Conservation (phyloP, 441 rosid genomes). For the Populus tomentosa region DNA sequence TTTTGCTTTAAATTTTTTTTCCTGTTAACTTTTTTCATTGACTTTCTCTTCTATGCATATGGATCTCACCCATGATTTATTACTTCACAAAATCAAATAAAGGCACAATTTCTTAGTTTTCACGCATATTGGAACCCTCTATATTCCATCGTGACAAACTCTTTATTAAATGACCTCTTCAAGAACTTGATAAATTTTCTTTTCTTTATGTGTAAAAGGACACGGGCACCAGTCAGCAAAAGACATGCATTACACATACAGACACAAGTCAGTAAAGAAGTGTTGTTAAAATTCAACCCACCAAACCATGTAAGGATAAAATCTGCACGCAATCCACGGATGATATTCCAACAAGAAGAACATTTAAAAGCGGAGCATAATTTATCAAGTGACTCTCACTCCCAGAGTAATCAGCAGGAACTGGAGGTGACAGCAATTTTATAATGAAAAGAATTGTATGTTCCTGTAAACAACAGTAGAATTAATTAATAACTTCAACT, state of each 20-base stretch:
- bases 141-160: neutral
- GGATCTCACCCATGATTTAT: neutral
- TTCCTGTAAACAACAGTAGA: conserved; percentile 59
- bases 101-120: neutral
- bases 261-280: neutral
- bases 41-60: neutral
- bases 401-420: conserved; percentile 71
- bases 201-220: neutral
- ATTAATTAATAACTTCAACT: conserved; percentile 6
- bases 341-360: conserved; percentile 89
- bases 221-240: neutral
- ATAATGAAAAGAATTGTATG: conserved; percentile 70
- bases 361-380: conserved; percentile 75
- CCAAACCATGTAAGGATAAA: conserved; percentile 87
- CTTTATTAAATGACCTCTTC: neutral
- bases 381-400: conserved; percentile 70
- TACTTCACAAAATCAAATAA: neutral
- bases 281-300: conserved; percentile 31
- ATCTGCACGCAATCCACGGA: conserved; percentile 85
- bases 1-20: conserved; percentile 6
- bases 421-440: conserved; percentile 71
- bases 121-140: neutral
- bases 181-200: neutral
- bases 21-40: neutral
- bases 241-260: neutral